Evolutionary conservation across 2,329 filamentous ascomycete species (phyloP), one percentile per base, ranked within the genome.

Genomic region (Oidium heveae): DNA sequence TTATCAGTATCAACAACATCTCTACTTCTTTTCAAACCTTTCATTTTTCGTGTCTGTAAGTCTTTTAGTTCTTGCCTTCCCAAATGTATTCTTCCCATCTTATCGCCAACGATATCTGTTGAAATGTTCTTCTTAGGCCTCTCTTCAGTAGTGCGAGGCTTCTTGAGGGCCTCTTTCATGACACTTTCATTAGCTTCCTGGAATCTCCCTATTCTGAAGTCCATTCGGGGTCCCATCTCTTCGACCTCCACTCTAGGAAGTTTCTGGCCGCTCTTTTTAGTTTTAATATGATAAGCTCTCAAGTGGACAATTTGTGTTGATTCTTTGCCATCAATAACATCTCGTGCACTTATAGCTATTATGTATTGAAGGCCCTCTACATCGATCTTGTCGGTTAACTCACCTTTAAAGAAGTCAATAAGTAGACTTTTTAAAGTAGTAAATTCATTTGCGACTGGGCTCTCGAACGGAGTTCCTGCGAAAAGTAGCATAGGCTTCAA

Each of bases 31-130:
- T 96, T 98, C 61, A 98, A 69, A 61, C 88, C 91, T 79, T 98
- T 98, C 88, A 98, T 96, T 79, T 98, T 98, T 65, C 91, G 81
- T 54, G 88, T 93, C 73, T 98, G 91, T 68, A 98, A 69, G 62
- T 83, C 77, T 65, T 73, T 74, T 56, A 98, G 75, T 70, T 98
- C 87, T 70, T 95, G 87, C 71, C 82, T 86, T 64, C 84, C 86
- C 57, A 94, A 69, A 68, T 98, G 91, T 59, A 98, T 84, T 61
- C 87, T 81, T 59, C 89, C 91, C 59, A 96, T 75, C 80, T 96
- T 96, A 70, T 98, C 91, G 66, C 91, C 91, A 71, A 98, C 86
- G 46, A 80, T 69, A 67, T 96, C 88, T 56, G 84, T 93, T 55
- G 80, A 77, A 62, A 98, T 82, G 68, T 98, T 98, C 82, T 98